Base-by-base conservation (phyloP, 768 basidiomycete species). In the Lenzites betulinus region DNA sequence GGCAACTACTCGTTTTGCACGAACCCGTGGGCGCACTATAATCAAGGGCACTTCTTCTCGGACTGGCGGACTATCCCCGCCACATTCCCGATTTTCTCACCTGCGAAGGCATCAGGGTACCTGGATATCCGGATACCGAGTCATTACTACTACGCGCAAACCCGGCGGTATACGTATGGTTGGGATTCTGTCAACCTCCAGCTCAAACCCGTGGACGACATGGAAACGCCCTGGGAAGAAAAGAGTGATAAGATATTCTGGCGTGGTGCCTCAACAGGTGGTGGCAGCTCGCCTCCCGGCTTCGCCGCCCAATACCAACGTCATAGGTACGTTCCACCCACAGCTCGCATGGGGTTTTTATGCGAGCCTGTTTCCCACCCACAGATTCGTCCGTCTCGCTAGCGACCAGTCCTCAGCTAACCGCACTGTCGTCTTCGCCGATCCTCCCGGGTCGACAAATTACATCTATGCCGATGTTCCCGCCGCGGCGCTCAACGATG, bases 241-340 rank as follows among this genome's bases (percentile, higher is more conserved):
- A 98, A 98, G 77, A 75, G 78, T n/a, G 84, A 93, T 70, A 84
- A 83, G 69, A 83, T 98, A 42, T 95, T 95, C 73, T 99, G 96
- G 93, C 78, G 97, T 46, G 97, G 97, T 12, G 93, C 95, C 2
- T 96, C 93, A 0, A 98, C 96, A 0, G 97, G 97, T 56, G 95
- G 95, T 1, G 95, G 95, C 30, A 91, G 82, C 62, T 88, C 88
- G 39, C 95, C 95, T 1, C 84, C 86, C 0, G 94, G 95, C 0
- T 96, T 92, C 69, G 76, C 91, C 2, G 75, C 85, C 2, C 83
- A 86, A 64, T 97, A 95, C 66, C 95, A 98, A 60, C 82, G 95
- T 46, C 95, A 97, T 71, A 80, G 94, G 87, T 89, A 64, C 41
- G 70, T 69, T 12, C 47, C 49, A 59, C 36, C 20, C 28, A 49